Percentiles rank a stretch among this genome's conserved stretches.
Evolutionary conservation across 768 basidiomycete species (phyloP).

Genomic region (Phlebiopsis flavidoalba): DNA sequence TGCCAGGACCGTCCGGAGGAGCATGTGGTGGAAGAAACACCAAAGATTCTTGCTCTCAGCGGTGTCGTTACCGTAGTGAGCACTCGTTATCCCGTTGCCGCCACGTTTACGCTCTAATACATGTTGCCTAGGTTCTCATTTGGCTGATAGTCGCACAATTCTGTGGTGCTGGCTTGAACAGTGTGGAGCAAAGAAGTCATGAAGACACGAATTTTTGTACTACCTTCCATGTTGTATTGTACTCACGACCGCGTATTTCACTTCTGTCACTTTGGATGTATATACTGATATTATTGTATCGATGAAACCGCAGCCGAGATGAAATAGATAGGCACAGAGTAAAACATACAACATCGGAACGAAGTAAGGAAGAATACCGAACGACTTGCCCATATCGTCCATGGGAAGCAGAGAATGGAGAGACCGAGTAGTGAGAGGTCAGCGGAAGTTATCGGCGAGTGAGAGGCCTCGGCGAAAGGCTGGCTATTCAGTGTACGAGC

Average conservation of each 20-base stretch:
- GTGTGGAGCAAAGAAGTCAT: constrained; percentile 37
- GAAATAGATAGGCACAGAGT: not conserved
- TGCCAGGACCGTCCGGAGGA: constrained; percentile 72
- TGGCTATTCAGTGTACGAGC: constrained; percentile 6
- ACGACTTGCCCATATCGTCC: not conserved
- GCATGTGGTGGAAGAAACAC: constrained; percentile 91
- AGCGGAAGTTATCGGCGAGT: not conserved
- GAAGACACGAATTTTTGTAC: not conserved
- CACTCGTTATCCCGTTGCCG: constrained; percentile 10
- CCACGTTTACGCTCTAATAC: constrained; percentile 10
- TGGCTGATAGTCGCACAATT: constrained; percentile 87
- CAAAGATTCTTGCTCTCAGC: constrained; percentile 61
- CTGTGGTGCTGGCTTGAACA: constrained; percentile 80
- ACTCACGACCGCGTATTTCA: not conserved
- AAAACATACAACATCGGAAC: not conserved
- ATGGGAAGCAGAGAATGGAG: not conserved
- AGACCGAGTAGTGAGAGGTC: not conserved
- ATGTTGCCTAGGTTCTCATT: constrained; percentile 50
- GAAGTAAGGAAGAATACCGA: not conserved
- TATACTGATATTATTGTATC: constrained; percentile 1
- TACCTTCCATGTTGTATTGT: not conserved
- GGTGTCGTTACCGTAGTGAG: constrained; percentile 68
- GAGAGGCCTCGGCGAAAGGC: not conserved
- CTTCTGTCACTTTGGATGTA: not conserved
- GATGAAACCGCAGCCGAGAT: not conserved